A percentile compares a stretch with the other conserved stretches of the same genome.
Conservation (phyloP, 2,329 filamentous ascomycete genomes). For the Penicillium aurantiogriseum region DNA sequence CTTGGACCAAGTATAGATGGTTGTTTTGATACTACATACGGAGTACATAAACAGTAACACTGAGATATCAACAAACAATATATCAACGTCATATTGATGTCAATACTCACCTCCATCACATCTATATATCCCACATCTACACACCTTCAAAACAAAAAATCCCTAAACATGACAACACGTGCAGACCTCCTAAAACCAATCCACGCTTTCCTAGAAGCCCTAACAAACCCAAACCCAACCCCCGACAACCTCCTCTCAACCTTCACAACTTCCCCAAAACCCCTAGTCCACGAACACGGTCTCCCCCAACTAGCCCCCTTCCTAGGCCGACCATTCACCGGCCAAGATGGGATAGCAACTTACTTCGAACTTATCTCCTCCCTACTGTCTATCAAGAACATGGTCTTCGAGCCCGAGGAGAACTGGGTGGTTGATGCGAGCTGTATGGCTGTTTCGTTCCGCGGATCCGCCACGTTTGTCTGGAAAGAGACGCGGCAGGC, state of each 20-base stretch:
- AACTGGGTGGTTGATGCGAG: slow-evolving; percentile 40
- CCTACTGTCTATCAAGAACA: slow-evolving; percentile 34
- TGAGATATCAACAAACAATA: neutral
- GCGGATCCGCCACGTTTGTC: slow-evolving; percentile 36
- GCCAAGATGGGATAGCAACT: slow-evolving; percentile 31
- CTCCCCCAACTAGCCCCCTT: slow-evolving; percentile 42
- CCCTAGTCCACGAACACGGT: slow-evolving; percentile 42
- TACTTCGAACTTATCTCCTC: slow-evolving; percentile 40
- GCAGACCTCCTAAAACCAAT: slow-evolving; percentile 27
- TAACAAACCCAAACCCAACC: slow-evolving; percentile 26
- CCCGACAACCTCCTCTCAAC: slow-evolving; percentile 32
- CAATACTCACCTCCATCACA: slow-evolving; percentile 1
- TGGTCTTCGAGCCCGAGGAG: slow-evolving; percentile 37
- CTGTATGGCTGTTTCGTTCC: slow-evolving; percentile 32
- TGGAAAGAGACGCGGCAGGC: slow-evolving; percentile 36
- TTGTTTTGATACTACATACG: neutral
- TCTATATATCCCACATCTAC: neutral
- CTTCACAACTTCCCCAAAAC: slow-evolving; percentile 33
- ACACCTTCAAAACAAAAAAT: neutral
- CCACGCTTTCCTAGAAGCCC: slow-evolving; percentile 31
- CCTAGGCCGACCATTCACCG: slow-evolving; percentile 43
- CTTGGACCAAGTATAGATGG: neutral
- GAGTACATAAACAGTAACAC: neutral
- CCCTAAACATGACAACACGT: slow-evolving; percentile 14
- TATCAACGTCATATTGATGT: slow-evolving; percentile 25